phyloP scores from a whole-genome alignment of 495 filamentous ascomycete species.

The Penicillium coprophilum region DNA sequence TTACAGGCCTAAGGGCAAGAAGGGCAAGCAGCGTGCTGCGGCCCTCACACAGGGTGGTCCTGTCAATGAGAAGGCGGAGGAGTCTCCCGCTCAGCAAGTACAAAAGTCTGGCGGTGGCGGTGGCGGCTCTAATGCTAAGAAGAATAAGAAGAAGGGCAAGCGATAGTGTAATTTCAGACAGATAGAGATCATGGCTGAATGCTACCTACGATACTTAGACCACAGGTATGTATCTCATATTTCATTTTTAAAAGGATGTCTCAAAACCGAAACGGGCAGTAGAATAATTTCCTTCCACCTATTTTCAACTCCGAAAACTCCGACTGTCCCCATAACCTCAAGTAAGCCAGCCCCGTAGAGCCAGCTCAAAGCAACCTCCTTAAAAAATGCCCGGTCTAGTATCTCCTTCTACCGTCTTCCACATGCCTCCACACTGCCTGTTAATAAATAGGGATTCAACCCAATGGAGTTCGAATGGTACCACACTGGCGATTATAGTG shows the following conservation, averaged over 20 bases:
- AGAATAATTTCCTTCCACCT: neutral
- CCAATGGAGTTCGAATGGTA: conserved; percentile 42
- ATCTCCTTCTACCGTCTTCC: neutral
- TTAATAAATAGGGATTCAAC: conserved; percentile 18
- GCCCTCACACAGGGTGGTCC: conserved; percentile 84
- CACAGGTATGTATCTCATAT: neutral
- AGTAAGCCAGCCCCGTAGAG: neutral
- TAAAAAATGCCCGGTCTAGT: neutral
- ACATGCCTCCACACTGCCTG: neutral
- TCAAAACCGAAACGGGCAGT: neutral
- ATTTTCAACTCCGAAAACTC: neutral
- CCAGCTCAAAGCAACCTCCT: neutral
- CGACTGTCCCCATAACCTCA: neutral
- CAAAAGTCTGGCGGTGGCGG: conserved; percentile 42
- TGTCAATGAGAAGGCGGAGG: conserved; percentile 66
- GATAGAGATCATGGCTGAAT: neutral
- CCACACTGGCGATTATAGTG: conserved; percentile 47
- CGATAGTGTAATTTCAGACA: conserved; percentile 39
- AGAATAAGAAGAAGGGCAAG: conserved; percentile 77
- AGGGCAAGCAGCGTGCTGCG: conserved; percentile 77
- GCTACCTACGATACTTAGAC: conserved; percentile 5
- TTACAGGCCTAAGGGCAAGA: conserved; percentile 87
- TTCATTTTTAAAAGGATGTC: neutral
- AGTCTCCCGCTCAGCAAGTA: conserved; percentile 50
- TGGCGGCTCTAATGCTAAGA: conserved; percentile 54